phyloP scores from a whole-genome alignment of 2,329 filamentous ascomycete genomes.

The Alternaria alternata region DNA sequence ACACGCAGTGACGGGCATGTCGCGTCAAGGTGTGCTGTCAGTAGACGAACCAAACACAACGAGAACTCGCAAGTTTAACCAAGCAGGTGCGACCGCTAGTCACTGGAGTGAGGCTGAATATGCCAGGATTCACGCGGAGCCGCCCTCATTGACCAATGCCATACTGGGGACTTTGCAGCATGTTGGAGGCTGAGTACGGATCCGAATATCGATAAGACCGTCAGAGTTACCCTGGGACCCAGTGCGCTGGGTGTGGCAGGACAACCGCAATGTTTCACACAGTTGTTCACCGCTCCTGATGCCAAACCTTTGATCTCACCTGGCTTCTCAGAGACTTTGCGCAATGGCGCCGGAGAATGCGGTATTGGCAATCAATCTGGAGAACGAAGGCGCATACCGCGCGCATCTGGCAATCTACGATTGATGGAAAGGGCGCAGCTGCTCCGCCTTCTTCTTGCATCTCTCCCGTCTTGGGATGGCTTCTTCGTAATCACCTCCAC shows the following conservation, averaged over 20 bases:
- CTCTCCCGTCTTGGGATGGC: slow-evolving; percentile 33
- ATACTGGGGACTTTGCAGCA: slow-evolving; percentile 4
- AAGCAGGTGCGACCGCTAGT: slow-evolving; percentile 2
- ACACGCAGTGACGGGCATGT: slow-evolving; percentile 1
- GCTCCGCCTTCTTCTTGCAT: slow-evolving; percentile 39
- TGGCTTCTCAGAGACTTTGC: background rate
- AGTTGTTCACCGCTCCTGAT: slow-evolving; percentile 12
- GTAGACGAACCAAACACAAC: background rate
- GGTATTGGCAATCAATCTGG: background rate
- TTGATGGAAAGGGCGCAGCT: slow-evolving; percentile 35
- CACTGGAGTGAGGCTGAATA: slow-evolving; percentile 14
- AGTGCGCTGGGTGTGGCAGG: slow-evolving; percentile 3
- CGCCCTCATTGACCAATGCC: slow-evolving; percentile 11
- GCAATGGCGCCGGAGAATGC: background rate
- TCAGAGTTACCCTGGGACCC: slow-evolving; percentile 22
- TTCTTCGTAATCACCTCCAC: slow-evolving; percentile 36
- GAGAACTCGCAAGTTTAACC: background rate
- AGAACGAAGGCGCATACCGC: slow-evolving; percentile 6
- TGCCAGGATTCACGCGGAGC: slow-evolving; percentile 21
- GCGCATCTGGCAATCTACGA: slow-evolving; percentile 13
- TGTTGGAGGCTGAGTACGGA: slow-evolving; percentile 15
- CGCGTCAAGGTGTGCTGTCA: background rate
- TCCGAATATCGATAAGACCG: slow-evolving; percentile 20
- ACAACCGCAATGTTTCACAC: slow-evolving; percentile 11
- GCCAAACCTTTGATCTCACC: background rate